Percentiles rank a stretch among this genome's conserved stretches.
Evolutionary conservation across 1,284 basidiomycete genomes (phyloP).

Genomic region (Trichosporon coremiiforme): DNA sequence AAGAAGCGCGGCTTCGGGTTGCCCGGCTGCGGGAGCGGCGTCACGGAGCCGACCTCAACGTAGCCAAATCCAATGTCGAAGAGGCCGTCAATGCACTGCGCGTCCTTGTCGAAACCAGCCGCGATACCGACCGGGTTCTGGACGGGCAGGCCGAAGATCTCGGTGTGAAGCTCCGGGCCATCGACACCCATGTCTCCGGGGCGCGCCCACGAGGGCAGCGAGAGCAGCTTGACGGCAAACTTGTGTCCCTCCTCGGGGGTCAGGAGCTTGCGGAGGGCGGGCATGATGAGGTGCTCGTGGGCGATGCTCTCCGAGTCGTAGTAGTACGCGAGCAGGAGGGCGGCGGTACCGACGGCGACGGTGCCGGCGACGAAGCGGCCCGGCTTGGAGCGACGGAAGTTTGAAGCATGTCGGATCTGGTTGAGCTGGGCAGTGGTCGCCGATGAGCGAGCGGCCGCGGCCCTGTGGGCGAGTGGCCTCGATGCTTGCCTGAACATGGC

Average conservation of each 20-base stretch:
- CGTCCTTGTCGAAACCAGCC: conserved; percentile 98
- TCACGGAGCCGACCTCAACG: conserved; percentile 96
- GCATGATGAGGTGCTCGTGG: conserved; percentile 81
- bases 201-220: conserved; percentile 50
- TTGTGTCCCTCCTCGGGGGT: conserved; percentile 87
- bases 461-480: conserved; percentile 8
- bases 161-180: conserved; percentile 67
- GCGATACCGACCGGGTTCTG: conserved; percentile 89
- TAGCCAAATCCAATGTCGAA: conserved; percentile 95
- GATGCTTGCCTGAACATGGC: conserved; percentile 17
- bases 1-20: conserved; percentile 93
- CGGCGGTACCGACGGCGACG: conserved; percentile 61
- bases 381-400: conserved; percentile 1
- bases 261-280: conserved; percentile 67
- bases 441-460: neutral
- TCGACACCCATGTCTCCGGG: conserved; percentile 77
- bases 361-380: conserved; percentile 49
- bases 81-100: conserved; percentile 90
- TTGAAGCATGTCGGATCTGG: neutral
- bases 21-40: conserved; percentile 87
- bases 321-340: conserved; percentile 77
- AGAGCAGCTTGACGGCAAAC: conserved; percentile 77
- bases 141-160: conserved; percentile 82
- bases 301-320: conserved; percentile 82
- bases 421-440: neutral